Base-by-base conservation (phyloP, 2,329 filamentous ascomycete genomes). In the Alternaria burnsii region DNA sequence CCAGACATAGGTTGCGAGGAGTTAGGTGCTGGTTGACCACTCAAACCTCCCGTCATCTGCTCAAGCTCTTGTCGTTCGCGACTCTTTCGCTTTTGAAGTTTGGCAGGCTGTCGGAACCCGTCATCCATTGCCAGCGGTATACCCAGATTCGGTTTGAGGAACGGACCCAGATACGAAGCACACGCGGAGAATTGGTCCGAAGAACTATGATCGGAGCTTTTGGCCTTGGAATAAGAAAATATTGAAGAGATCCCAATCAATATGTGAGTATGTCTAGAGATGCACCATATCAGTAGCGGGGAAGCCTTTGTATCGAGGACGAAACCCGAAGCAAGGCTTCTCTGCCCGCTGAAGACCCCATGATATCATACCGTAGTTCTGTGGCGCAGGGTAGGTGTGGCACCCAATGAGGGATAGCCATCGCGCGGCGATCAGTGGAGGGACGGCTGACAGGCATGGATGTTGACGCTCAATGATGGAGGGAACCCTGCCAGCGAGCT, bases 51-150 rank as follows among this genome's bases (percentile, higher is more conserved):
- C 43, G 68, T 69, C 65, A 71, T 70, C 14, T 60, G 52, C 18
- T 66, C 66, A 47, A 68, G 61, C n/a, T 73, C 71, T 51, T 70
- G 69, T 58, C 72, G 66, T 51, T 74, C 73, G 55, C 75, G 64
- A 56, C 68, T 70, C 59, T 71, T 73, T 57, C 74, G 67, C 59
- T 76, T 77, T 52, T 74, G 70, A 28, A 77, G 68, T 60, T 76
- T 77, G 40, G 67, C 65, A 48, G 70, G 67, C 26, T 65, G 70
- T 55, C 71, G 66, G 46, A 65, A 65, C 46, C 59, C 54, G 52
- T 65, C 66, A 46, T 71, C 66, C 69, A 72, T 72, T 34, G 42
- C 55, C 32, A 38, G 40, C n/a, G 16, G 20, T 36, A 46, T 24
- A 16, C 34, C 30, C 41, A 32, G 20, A 34, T 30, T 16, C 26